Conservation (phyloP, 768 basidiomycete genomes). For the Rhodosporidiobolus sp. region DNA sequence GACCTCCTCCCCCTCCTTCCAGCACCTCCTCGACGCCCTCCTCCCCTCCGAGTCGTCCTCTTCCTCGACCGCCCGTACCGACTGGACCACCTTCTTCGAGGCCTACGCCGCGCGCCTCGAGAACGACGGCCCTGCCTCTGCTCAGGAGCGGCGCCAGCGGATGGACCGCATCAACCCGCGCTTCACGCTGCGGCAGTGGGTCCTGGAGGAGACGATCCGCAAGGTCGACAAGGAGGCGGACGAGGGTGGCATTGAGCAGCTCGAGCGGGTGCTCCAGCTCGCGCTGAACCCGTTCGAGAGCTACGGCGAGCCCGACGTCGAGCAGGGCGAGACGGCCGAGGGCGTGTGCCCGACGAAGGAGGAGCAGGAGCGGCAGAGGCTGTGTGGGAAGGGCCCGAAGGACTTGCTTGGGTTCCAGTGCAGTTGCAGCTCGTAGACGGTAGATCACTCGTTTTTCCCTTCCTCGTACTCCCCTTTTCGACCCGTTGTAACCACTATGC, state of each 20-base stretch:
- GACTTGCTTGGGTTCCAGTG: conserved; percentile 45
- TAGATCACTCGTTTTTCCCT: too few relatives aligned
- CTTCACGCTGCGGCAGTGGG: conserved; percentile 91
- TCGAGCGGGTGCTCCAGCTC: conserved; percentile 88
- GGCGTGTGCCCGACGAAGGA: conserved; percentile 22
- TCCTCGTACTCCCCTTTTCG: too few relatives aligned
- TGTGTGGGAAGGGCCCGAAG: conserved; percentile 35
- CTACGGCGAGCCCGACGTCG: conserved; percentile 70
- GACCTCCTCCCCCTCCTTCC: conserved; percentile 31
- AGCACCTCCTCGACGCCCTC: conserved; percentile 40
- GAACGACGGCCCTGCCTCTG: conserved; percentile 17
- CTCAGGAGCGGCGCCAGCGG: conserved; percentile 52
- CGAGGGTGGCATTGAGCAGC: conserved; percentile 53
- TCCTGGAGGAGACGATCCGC: conserved; percentile 85
- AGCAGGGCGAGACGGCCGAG: conserved; percentile 49
- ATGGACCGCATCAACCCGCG: conserved; percentile 72
- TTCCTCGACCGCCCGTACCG: conserved; percentile 5
- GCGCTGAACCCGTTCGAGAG: conserved; percentile 75
- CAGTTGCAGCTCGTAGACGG: conserved; percentile 25
- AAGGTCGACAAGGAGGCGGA: conserved; percentile 57
- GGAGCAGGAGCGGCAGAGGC: conserved; percentile 36
- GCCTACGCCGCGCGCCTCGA: conserved; percentile 58
- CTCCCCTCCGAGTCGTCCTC: conserved; percentile 17
- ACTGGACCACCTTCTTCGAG: conserved; percentile 44
- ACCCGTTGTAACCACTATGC: too few relatives aligned